Conservation (phyloP, 2,329 filamentous ascomycete species). For the Xylariaceae sp. region DNA sequence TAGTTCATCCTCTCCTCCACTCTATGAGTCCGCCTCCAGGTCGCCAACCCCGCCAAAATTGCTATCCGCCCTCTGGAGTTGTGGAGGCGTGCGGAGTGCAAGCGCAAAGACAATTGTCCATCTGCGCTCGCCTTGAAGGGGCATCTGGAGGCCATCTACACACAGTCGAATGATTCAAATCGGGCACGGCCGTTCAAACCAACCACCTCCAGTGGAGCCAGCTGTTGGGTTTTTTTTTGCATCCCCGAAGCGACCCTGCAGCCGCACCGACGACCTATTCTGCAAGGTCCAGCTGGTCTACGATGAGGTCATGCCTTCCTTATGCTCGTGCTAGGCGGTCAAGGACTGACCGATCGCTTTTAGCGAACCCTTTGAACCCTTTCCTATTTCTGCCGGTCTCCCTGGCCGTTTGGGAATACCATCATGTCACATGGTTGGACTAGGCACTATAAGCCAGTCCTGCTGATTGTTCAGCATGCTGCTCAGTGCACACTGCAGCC, state of each 20-base stretch:
- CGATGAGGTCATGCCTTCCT: background rate
- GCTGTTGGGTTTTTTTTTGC: no score
- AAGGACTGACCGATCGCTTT: background rate
- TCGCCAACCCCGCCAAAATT: background rate
- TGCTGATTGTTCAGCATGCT: conserved; percentile 10
- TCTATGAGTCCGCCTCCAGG: no score
- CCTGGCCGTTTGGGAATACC: background rate
- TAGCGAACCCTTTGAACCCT: background rate
- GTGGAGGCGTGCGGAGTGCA: conserved; percentile 1
- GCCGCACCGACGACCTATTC: no score
- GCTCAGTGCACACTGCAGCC: no score
- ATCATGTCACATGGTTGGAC: background rate
- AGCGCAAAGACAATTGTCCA: no score
- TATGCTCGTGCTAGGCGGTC: background rate
- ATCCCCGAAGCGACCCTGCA: no score
- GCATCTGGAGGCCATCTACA: background rate
- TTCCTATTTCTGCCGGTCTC: background rate
- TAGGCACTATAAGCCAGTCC: conserved; percentile 5
- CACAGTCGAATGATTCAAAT: background rate
- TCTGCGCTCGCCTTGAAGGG: no score
- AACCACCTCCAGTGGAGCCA: no score
- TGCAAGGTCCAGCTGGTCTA: no score
- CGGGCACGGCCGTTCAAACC: no score
- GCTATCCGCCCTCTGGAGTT: background rate
- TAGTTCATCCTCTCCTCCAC: no score